phyloP scores from a whole-genome alignment of 2,329 filamentous ascomycete genomes.

The Acarospora socialis region DNA sequence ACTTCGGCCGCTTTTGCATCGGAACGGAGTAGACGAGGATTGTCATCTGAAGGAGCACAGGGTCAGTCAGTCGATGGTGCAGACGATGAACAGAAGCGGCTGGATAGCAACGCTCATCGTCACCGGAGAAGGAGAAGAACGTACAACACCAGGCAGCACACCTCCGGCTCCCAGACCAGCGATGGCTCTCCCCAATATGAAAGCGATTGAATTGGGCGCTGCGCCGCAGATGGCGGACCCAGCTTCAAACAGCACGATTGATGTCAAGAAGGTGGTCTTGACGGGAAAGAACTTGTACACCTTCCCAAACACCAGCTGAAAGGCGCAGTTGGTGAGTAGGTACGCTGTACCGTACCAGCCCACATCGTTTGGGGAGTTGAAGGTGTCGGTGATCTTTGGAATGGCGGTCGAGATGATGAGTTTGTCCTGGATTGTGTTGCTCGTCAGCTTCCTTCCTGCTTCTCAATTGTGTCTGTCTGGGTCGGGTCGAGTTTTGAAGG shows the following conservation, averaged over 20 bases:
- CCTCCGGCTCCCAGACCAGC: slow-evolving; percentile 28
- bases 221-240: slow-evolving; percentile 22
- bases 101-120: too few relatives aligned
- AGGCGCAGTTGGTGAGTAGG: slow-evolving; percentile 27
- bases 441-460: too few relatives aligned
- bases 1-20: slow-evolving; percentile 16
- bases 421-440: slow-evolving; percentile 13
- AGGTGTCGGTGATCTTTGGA: slow-evolving; percentile 33
- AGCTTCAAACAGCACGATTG: slow-evolving; percentile 20
- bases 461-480: too few relatives aligned
- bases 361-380: slow-evolving; percentile 32
- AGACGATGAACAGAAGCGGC: too few relatives aligned
- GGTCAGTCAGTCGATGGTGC: too few relatives aligned
- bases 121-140: too few relatives aligned
- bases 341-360: slow-evolving; percentile 36
- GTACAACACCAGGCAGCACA: too few relatives aligned
- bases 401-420: slow-evolving; percentile 32
- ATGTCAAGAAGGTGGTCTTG: slow-evolving; percentile 15
- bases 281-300: slow-evolving; percentile 8
- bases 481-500: too few relatives aligned
- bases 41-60: too few relatives aligned
- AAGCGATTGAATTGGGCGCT: slow-evolving; percentile 19
- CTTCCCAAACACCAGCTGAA: slow-evolving; percentile 10
- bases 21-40: slow-evolving; percentile 18
- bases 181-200: slow-evolving; percentile 30